phyloP scores from a whole-genome alignment of 345 rosid genomes.

The Eucalyptus erythrocorys region DNA sequence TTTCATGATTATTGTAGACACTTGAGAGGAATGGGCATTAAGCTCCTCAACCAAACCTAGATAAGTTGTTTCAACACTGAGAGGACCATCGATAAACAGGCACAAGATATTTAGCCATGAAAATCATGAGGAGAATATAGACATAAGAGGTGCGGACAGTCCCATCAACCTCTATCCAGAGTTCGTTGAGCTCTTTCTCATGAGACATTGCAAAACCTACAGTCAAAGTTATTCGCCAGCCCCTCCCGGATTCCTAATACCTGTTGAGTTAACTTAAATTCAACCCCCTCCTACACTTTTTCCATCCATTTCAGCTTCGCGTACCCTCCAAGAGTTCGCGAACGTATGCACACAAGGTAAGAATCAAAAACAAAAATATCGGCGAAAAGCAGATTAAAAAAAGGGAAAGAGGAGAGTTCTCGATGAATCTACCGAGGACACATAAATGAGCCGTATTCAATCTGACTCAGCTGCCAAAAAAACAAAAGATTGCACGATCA shows the following conservation, averaged over 20 bases:
- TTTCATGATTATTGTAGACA: background rate
- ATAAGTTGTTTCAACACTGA: background rate
- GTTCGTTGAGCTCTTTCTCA: background rate
- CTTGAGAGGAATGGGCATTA: background rate
- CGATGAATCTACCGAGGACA: background rate
- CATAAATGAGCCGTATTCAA: background rate
- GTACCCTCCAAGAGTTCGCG: background rate
- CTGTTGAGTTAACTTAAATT: background rate
- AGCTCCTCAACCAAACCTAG: background rate
- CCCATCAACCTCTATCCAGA: background rate
- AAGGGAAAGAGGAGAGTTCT: background rate
- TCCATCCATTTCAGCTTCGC: background rate
- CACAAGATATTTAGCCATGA: background rate
- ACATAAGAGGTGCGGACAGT: background rate
- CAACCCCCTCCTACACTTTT: background rate
- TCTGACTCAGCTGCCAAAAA: background rate
- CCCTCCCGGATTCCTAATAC: background rate
- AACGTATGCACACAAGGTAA: background rate
- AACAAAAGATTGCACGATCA: background rate
- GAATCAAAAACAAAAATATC: background rate
- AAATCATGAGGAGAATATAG: background rate
- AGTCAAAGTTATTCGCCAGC: background rate
- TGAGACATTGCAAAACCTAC: background rate
- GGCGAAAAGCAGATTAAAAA: background rate
- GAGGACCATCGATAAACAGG: background rate